Evolutionary conservation across 805 yeast genomes (phyloP).

Genomic region (Candida koratica): DNA sequence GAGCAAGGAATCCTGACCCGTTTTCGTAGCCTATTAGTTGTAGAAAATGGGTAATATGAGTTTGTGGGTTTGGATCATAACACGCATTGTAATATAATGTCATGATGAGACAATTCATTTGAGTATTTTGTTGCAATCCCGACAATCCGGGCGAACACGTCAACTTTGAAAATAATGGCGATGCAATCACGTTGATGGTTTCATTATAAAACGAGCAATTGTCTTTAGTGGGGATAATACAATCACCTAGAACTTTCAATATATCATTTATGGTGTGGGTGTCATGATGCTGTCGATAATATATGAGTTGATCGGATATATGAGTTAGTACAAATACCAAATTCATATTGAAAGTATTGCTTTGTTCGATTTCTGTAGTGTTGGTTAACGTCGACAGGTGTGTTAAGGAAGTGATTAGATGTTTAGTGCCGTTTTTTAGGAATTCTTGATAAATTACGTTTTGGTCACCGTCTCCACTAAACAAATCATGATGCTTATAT

Average conservation of each 20-base stretch:
- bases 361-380: background rate
- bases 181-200: conserved; percentile 12
- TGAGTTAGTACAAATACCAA: conserved; percentile 8
- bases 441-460: conserved; percentile 6
- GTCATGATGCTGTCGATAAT: too few relatives aligned
- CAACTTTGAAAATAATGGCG: conserved; percentile 7
- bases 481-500: conserved; percentile 7
- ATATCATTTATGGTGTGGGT: too few relatives aligned
- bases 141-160: conserved; percentile 9
- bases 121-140: conserved; percentile 10
- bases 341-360: conserved; percentile 8
- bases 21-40: conserved; percentile 22
- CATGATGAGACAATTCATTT: conserved; percentile 15
- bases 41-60: conserved; percentile 16
- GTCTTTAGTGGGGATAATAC: conserved; percentile 12
- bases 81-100: conserved; percentile 17
- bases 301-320: conserved; percentile 5
- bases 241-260: background rate
- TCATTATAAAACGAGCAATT: conserved; percentile 12
- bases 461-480: conserved; percentile 2
- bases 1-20: conserved; percentile 15
- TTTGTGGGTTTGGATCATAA: conserved; percentile 12
- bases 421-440: conserved; percentile 1
- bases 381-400: background rate
- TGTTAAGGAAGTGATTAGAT: too few relatives aligned